Evolutionary conservation across 2,329 filamentous ascomycete genomes (phyloP), one percentile per base, ranked within the genome.

Genomic region (Paecilomyces sp.): DNA sequence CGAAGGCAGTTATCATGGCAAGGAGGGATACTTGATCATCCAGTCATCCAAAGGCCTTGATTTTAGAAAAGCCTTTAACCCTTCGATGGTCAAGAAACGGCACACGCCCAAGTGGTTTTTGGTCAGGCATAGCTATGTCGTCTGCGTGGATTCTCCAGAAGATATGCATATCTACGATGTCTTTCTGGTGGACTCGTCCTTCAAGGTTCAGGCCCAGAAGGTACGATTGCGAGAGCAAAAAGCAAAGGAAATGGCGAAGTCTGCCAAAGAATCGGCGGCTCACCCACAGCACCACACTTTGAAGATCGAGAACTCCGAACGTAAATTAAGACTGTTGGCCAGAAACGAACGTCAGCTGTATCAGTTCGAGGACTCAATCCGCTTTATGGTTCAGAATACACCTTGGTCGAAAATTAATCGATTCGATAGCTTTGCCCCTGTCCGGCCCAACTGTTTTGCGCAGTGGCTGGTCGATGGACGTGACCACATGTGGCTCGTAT

Each of bases 401-500:
- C 80, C 86, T 2, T 99, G 94, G 94, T 85, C 89, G 60, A 83
- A 88, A 65, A 83, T 83, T 58, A 94, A 97, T 69, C 86, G 94
- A 18, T 97, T 97, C 71, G 88, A 89, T 67, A 97, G 93, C 73
- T 99, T 95, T 76, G 92, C 94, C 0, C 94, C 94, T 0, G 89
- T 97, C 1, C 85, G 94, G 61, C 86, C 85, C 54, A 88, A 88
- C 52, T 92, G 94, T 30, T 94, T 93, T 76, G 92, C 92, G 1
- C 92, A 97, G 70, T 97, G 93, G 92, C 84, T 99, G 8, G 93
- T 99, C 0, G 94, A 99, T 75, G 94, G 91, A 15, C 86, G 94
- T 66, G 94, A 99, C 73, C 95, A 97, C 79, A 97, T 97, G 93
- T 99, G 94, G 94, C 96, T 97, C 72, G 92, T 97, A 7, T 97